Evolutionary conservation across 495 filamentous ascomycete genomes (phyloP).

Genomic region (Penicillium desertorum): DNA sequence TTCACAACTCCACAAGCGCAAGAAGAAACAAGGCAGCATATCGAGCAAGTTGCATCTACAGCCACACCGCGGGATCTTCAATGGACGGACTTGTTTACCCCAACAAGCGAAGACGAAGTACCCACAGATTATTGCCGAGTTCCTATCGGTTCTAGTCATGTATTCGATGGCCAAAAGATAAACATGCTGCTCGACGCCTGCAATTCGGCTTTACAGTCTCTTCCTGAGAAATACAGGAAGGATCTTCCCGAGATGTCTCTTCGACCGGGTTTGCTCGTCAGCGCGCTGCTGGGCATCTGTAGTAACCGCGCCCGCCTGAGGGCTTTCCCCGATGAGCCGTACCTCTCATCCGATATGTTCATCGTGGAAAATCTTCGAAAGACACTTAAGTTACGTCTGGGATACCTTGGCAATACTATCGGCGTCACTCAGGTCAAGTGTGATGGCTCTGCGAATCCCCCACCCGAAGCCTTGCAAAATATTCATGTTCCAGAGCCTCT

Average conservation of each 20-base stretch:
- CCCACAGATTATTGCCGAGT: not conserved
- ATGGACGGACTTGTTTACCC: not conserved
- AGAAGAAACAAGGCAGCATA: not conserved
- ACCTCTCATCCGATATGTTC: not conserved
- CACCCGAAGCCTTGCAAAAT: not conserved
- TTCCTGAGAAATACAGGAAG: not conserved
- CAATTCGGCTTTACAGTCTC: not conserved
- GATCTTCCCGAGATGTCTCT: not conserved
- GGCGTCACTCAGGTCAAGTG: not conserved
- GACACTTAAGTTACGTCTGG: not conserved
- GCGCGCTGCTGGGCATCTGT: not conserved
- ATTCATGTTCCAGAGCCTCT: not conserved
- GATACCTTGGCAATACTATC: not conserved
- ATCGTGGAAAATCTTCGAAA: not conserved
- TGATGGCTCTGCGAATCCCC: not conserved
- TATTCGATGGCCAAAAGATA: conserved; percentile 1
- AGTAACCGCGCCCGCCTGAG: not conserved
- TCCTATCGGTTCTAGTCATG: not conserved
- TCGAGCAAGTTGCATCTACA: not conserved
- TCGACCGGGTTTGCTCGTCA: not conserved
- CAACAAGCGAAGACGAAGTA: not conserved
- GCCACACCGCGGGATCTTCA: not conserved
- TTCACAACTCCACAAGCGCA: not conserved
- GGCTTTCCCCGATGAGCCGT: not conserved
- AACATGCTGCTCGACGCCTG: not conserved